phyloP scores from a whole-genome alignment of 2,329 filamentous ascomycete genomes.

The Sporothrix brasiliensis region DNA sequence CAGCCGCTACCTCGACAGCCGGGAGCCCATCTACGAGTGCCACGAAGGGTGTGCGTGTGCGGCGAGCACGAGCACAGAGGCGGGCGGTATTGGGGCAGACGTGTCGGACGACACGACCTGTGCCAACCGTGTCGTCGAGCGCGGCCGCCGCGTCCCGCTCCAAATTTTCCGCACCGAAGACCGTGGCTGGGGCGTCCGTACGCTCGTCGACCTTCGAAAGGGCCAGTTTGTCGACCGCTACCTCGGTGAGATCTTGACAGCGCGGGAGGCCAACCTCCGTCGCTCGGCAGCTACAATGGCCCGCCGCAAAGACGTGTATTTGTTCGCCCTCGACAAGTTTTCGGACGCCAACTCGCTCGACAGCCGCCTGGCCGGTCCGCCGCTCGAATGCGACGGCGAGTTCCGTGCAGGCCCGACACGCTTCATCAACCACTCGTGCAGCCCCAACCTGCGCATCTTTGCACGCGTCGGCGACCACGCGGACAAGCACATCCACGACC shows the following conservation, averaged over 20 bases:
- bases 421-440: constrained; percentile 82
- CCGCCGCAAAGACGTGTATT: constrained; percentile 72
- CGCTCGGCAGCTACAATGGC: constrained; percentile 59
- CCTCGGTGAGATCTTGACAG: constrained; percentile 70
- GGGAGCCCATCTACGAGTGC: constrained; percentile 76
- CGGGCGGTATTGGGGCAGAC: background rate
- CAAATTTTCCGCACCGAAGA: constrained; percentile 75
- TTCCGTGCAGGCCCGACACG: constrained; percentile 76
- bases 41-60: constrained; percentile 70
- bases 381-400: constrained; percentile 70
- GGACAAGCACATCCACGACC: constrained; percentile 72
- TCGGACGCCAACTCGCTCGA: constrained; percentile 60
- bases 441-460: constrained; percentile 78
- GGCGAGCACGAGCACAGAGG: constrained; percentile 36
- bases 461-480: constrained; percentile 76
- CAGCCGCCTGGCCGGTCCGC: constrained; percentile 56
- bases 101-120: constrained; percentile 48
- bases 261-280: constrained; percentile 65
- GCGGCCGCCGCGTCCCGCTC: constrained; percentile 69
- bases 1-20: constrained; percentile 55
- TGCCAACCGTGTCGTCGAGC: constrained; percentile 75
- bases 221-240: constrained; percentile 83
- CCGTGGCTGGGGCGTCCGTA: constrained; percentile 77
- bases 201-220: constrained; percentile 63
- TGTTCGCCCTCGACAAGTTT: constrained; percentile 84